Base-by-base conservation (phyloP, 805 yeast species). In the Blastobotrys mokoenaii region DNA sequence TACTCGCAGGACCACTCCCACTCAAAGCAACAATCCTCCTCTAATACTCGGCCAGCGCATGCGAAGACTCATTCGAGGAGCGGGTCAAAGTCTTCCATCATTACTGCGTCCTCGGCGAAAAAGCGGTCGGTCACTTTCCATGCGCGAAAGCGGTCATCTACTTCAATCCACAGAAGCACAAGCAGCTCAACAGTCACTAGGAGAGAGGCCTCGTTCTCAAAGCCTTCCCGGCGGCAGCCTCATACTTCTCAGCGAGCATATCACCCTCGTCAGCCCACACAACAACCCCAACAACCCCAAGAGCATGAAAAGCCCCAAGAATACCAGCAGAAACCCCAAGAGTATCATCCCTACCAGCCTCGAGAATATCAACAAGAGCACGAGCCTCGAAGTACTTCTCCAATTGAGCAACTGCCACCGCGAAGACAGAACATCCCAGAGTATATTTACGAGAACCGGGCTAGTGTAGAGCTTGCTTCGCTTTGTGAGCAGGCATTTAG, bases 1-100 rank as follows among this genome's bases (percentile, higher is more conserved):
- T 87, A 86, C 62, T 72, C 93, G 50, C 77, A 76, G 50, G 88
- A 82, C 46, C 90, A 83, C 15, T 25, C 12, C 15, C 38, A 34
- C 20, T 5, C 36, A 8, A 32, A 27, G 16, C n/a, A 38, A 8
- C 34, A 38, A 9, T 18, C 38, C 2, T 40, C 14, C 8, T 20
- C 47, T 5, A 30, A 31, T 10, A 25, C 46, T 5, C 32, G 12
- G n/a, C 39, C 40, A 18, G 9, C 43, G 30, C 29, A n/a, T 14
- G 34, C 20, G 30, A 32, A 38, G 6, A 39, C 10, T 1, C 56
- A 53, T 37, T 46, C 55, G 10, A 48, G 57, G 16, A 45, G 35
- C 22, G 51, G 51, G 15, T 56, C 60, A 0, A 20, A 44, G n/a
- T 27, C 45, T 16, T 56, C 60, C 5, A 42, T 54, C 29, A 49